Conservation (phyloP, 148 eudicot species). For the Vaccinium vitisidaea region DNA sequence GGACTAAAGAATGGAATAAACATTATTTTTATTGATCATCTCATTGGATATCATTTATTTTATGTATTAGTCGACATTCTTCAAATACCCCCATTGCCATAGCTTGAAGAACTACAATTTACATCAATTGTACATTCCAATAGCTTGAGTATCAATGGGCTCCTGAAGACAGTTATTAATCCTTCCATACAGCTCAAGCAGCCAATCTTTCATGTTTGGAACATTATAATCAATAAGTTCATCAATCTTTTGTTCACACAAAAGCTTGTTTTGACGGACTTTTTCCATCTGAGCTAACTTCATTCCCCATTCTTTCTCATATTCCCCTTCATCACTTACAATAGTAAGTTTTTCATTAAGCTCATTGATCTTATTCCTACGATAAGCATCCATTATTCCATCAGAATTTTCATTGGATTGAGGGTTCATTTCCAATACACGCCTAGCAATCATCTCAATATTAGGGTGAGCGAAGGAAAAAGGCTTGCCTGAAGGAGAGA, state of each 20-base stretch:
- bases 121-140: neutral
- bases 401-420: neutral
- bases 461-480: conserved; percentile 1
- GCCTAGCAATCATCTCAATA: too few species aligned
- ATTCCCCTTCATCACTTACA: neutral
- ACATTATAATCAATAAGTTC: neutral
- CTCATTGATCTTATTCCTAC: neutral
- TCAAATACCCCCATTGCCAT: neutral
- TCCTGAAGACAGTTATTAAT: neutral
- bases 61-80: too few species aligned
- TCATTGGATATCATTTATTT: neutral
- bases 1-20: too few species aligned
- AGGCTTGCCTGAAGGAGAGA: conserved; percentile 37
- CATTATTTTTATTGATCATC: neutral
- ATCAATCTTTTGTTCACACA: neutral
- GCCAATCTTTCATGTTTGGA: neutral
- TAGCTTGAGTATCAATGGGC: neutral
- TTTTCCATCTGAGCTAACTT: neutral
- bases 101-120: neutral
- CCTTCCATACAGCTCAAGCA: neutral
- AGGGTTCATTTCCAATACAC: neutral
- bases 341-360: neutral
- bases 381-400: neutral
- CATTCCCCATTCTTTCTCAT: neutral
- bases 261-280: neutral